Base-by-base conservation (phyloP, 1,139 yeast species). In the Pichia sp. region DNA sequence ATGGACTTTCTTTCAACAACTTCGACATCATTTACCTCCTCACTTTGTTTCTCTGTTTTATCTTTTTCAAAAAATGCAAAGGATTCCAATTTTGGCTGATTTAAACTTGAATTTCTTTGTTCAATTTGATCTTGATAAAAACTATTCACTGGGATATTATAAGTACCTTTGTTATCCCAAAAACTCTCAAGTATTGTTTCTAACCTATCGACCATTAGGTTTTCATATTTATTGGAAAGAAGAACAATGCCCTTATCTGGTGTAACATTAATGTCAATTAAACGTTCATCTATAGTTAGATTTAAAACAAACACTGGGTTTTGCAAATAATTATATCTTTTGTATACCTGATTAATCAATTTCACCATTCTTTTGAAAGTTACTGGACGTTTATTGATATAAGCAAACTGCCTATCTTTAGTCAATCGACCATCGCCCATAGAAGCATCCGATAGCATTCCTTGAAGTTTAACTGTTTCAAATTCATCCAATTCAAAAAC, bases 241-340 rank as follows among this genome's bases (percentile, higher is more conserved):
- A 86, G 56, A 3, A 91, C 69, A 3, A 78, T 74, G 35, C 93
- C 67, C 57, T 91, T 91, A 57, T 91, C 96, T 0, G 98, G 98
- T 0, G 95, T 80, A 1, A 93, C 82, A 60, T 91, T 91, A 16
- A 91, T 71, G 62, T 91, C 99, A 28, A 85, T 60, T 19, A 68
- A 64, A 19, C 60, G 55, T 0, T 82, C 69, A 33, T 72, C 70
- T 11, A 87, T 59, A 9, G 57, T 55, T 27, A 91, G 52, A 58
- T 93, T 71, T 2, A 86, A 55, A 1, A 88, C 65, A 39, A 84
- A 69, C n/a, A 77, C 74, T 0, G 98, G 98, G 41, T 59, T 70
- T 55, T 88, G 96, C 5, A 79, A 68, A 50, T 77, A 73, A 53
- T 87, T 89, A 59, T 73, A 86, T 30, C 69, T 68, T 48, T 75